These are phyloP conservation scores for Flaveria trinervia DNA, from an alignment of 129 eudicot genomes.

Conservation along the genomic window DNA sequence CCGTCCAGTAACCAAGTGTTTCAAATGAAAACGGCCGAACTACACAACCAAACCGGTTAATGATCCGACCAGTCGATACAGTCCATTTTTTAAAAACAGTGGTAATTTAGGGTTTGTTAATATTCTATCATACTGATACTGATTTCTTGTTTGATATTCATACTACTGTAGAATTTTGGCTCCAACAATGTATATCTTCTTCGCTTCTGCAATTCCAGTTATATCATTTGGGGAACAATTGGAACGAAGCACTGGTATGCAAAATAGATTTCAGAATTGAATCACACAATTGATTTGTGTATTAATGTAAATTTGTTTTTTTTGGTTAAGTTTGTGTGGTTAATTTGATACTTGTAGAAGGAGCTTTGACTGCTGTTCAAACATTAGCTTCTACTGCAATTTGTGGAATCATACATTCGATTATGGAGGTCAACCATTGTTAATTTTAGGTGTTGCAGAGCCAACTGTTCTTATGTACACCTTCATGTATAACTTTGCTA, in stretches of 20 bases:
- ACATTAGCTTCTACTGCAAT: constrained; percentile 89
- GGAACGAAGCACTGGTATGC: constrained; percentile 76
- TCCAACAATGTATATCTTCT: constrained; percentile 92
- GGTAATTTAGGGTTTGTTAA: neutral
- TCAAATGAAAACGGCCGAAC: too few species aligned
- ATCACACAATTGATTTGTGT: neutral
- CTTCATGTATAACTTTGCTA: constrained; percentile 92
- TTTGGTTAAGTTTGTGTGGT: neutral
- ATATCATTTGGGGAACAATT: constrained; percentile 95
- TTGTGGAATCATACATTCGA: constrained; percentile 92
- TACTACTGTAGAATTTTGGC: constrained; percentile 71
- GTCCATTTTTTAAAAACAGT: too few species aligned
- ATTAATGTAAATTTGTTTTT: neutral
- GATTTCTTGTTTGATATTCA: neutral
- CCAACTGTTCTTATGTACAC: constrained; percentile 99
- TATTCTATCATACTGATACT: neutral
- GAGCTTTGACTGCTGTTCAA: constrained; percentile 91
- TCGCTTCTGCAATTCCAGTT: constrained; percentile 94
- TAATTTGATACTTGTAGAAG: constrained; percentile 55
- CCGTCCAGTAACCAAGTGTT: too few species aligned
- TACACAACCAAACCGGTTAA: too few species aligned
- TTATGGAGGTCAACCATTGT: constrained; percentile 93
- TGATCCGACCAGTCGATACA: too few species aligned
- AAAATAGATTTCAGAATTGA: neutral
- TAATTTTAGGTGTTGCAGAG: constrained; percentile 94